These are phyloP conservation scores for Phaffia tasmanica DNA, from an alignment of 768 basidiomycete species.

Conservation along the genomic window DNA sequence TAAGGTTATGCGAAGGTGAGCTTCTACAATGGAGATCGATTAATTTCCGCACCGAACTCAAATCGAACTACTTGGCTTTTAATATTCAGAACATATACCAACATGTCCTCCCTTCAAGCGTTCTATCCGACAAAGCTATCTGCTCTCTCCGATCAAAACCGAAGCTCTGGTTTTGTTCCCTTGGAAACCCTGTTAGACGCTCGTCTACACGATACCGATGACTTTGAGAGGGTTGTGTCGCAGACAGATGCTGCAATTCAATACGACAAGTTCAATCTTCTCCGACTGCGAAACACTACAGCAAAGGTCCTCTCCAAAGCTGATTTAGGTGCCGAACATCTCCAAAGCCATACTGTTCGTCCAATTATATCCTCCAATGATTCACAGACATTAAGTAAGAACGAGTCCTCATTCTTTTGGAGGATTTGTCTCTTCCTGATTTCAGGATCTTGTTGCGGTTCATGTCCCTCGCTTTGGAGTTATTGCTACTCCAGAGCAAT, in stretches of 20 bases:
- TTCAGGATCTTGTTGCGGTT: constrained; percentile 67
- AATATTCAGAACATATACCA: constrained; percentile 56
- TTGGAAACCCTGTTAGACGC: constrained; percentile 80
- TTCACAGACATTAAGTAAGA: neutral
- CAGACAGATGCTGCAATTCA: constrained; percentile 74
- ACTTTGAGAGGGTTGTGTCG: constrained; percentile 80
- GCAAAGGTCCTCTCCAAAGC: constrained; percentile 44
- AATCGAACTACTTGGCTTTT: neutral
- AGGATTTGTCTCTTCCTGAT: neutral
- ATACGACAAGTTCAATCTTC: constrained; percentile 89
- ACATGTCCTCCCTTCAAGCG: constrained; percentile 69
- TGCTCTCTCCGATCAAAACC: constrained; percentile 5
- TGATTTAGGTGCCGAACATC: constrained; percentile 5
- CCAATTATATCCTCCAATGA: neutral
- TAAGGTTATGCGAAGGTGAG: constrained; percentile 71
- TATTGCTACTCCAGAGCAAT: constrained; percentile 69
- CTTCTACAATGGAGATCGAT: constrained; percentile 9
- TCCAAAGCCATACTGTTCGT: constrained; percentile 12
- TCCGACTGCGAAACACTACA: constrained; percentile 58
- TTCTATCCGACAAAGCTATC: constrained; percentile 54
- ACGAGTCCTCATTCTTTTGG: neutral
- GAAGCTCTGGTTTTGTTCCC: constrained; percentile 49
- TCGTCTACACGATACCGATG: constrained; percentile 57
- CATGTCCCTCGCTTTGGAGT: constrained; percentile 79
- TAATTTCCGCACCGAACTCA: neutral